phyloP scores from a whole-genome alignment of 306 rosid genomes.

The Alnus glutinosa region DNA sequence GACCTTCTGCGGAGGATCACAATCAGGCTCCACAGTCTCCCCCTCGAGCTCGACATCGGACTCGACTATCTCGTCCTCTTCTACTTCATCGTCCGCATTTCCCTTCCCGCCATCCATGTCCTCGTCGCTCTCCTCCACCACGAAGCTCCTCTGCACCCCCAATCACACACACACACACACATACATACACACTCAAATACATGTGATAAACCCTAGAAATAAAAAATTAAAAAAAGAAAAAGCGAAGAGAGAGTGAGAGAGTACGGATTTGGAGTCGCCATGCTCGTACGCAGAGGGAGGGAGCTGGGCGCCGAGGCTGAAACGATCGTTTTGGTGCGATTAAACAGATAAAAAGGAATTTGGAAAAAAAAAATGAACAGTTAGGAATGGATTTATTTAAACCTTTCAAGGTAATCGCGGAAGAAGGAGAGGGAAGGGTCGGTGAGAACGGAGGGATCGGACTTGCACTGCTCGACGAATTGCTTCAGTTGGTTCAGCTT shows the following conservation, averaged over 20 bases:
- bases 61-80: slow-evolving; percentile 78
- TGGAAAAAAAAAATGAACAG: background rate
- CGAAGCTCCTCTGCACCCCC: slow-evolving; percentile 34
- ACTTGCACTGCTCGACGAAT: slow-evolving; percentile 75
- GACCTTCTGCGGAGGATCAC: slow-evolving; percentile 88
- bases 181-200: background rate
- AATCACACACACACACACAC: slow-evolving; percentile 3
- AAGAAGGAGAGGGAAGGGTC: slow-evolving; percentile 89
- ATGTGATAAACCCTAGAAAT: background rate
- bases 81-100: slow-evolving; percentile 54
- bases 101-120: slow-evolving; percentile 34
- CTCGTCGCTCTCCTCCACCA: slow-evolving; percentile 72
- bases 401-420: slow-evolving; percentile 90
- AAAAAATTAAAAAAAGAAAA: too few relatives aligned
- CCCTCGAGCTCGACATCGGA: slow-evolving; percentile 89
- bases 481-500: slow-evolving; percentile 65
- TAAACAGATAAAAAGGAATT: background rate
- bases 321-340: background rate
- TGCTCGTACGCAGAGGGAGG: slow-evolving; percentile 46
- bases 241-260: background rate
- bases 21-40: slow-evolving; percentile 73
- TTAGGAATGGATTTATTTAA: background rate
- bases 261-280: slow-evolving; percentile 58
- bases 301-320: slow-evolving; percentile 69
- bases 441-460: slow-evolving; percentile 67